Percentiles rank a stretch among this genome's conserved stretches.
phyloP scores from a whole-genome alignment of 306 rosid species.

The Corylus heterophylla region DNA sequence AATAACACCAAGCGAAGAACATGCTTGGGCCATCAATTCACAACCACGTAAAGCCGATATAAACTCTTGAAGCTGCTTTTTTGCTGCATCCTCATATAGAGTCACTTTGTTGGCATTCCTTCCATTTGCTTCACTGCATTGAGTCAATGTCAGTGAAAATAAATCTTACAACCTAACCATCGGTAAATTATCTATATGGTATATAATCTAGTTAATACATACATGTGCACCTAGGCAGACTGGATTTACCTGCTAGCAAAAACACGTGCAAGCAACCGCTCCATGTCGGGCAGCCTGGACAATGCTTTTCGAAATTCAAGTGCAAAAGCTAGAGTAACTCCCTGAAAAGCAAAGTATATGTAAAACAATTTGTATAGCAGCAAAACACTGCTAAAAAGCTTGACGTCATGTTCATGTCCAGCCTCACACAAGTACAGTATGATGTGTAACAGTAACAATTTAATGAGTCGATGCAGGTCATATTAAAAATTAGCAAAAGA shows the following conservation, averaged over 20 bases:
- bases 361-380: constrained; percentile 12
- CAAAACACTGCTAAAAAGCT: neutral
- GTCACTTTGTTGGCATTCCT: constrained; percentile 84
- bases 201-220: constrained; percentile 6
- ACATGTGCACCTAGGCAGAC: constrained; percentile 19
- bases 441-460: neutral
- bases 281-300: constrained; percentile 76
- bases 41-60: constrained; percentile 80
- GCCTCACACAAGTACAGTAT: neutral
- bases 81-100: constrained; percentile 87
- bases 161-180: constrained; percentile 29
- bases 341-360: constrained; percentile 53
- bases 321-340: constrained; percentile 65
- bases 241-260: constrained; percentile 64
- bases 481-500: neutral
- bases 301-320: constrained; percentile 69
- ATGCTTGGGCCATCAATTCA: constrained; percentile 76
- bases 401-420: neutral
- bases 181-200: constrained; percentile 10
- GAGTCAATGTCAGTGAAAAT: constrained; percentile 28
- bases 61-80: constrained; percentile 81
- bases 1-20: constrained; percentile 60
- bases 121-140: constrained; percentile 78
- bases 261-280: constrained; percentile 82
- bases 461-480: neutral